Conservation (phyloP, 805 yeast genomes). For the Candida silvicultrix region DNA sequence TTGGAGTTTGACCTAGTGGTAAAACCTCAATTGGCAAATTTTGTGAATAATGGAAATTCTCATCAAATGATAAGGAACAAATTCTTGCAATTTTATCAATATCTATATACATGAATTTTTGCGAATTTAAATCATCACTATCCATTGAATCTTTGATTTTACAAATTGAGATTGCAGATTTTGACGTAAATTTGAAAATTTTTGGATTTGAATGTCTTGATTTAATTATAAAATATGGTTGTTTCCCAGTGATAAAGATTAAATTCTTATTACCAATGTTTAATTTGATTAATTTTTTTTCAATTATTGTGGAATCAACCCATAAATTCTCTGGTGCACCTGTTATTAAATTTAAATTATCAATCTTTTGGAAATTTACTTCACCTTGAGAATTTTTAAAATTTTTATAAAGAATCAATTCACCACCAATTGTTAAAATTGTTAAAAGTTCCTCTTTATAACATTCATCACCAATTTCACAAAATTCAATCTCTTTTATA, state of each 20-base stretch:
- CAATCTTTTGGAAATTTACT: conserved; percentile 37
- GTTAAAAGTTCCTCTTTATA: conserved; percentile 58
- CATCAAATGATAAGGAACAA: conserved; percentile 27
- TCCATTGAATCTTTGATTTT: conserved; percentile 26
- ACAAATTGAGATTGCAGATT: conserved; percentile 63
- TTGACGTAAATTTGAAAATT: conserved; percentile 58
- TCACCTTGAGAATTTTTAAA: conserved; percentile 35
- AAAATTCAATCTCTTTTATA: conserved; percentile 60
- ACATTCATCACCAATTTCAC: conserved; percentile 55
- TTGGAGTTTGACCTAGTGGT: conserved; percentile 53
- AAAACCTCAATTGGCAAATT: conserved; percentile 52
- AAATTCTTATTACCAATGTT: conserved; percentile 52
- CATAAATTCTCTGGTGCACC: conserved; percentile 82
- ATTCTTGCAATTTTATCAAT: conserved; percentile 61
- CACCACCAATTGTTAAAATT: conserved; percentile 76
- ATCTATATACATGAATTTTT: conserved; percentile 63
- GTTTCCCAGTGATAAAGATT: conserved; percentile 67
- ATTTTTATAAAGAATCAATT: conserved; percentile 59
- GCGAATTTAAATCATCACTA: conserved; percentile 20
- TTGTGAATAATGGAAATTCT: conserved; percentile 47
- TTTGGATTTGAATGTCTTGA: conserved; percentile 58
- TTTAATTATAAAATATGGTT: conserved; percentile 64
- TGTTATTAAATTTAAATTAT: conserved; percentile 39
- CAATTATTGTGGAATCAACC: conserved; percentile 52
- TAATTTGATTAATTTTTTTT: conserved; percentile 57